Percentiles rank a stretch among this genome's conserved stretches.
These are phyloP conservation scores for Apophysomyces variabilis DNA, from an alignment of 371 early-diverging fungal species.

Conservation along the genomic window DNA sequence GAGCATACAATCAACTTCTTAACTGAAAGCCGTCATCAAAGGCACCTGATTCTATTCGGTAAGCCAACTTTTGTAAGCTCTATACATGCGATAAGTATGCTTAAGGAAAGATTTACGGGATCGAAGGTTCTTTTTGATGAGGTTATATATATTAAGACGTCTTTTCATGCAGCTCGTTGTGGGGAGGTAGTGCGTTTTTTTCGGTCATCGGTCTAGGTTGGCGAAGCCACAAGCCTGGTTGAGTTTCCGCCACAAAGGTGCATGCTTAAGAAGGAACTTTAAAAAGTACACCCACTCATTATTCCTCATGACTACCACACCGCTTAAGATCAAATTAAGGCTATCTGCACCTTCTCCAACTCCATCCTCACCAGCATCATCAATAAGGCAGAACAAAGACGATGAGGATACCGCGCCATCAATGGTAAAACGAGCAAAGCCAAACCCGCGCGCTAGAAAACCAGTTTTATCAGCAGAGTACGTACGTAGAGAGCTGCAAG, in stretches of 20 bases:
- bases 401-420: slow-evolving; percentile 3
- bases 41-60: no score
- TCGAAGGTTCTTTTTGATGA: no score
- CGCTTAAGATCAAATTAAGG: not conserved
- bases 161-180: no score
- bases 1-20: no score
- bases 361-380: not conserved
- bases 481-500: not conserved
- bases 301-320: not conserved
- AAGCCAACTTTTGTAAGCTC: no score
- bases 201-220: not conserved
- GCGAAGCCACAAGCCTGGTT: no score
- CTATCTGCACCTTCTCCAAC: slow-evolving; percentile 1
- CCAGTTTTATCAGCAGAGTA: slow-evolving; percentile 7
- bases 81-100: no score
- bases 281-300: not conserved
- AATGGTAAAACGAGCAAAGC: not conserved
- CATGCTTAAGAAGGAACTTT: not conserved
- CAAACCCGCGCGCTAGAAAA: slow-evolving; percentile 3
- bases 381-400: not conserved
- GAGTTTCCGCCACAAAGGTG: not conserved
- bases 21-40: no score
- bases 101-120: no score
- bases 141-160: no score
- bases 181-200: not conserved